Base-by-base conservation (phyloP, 331 rosid species). In the Quercus lobata region DNA sequence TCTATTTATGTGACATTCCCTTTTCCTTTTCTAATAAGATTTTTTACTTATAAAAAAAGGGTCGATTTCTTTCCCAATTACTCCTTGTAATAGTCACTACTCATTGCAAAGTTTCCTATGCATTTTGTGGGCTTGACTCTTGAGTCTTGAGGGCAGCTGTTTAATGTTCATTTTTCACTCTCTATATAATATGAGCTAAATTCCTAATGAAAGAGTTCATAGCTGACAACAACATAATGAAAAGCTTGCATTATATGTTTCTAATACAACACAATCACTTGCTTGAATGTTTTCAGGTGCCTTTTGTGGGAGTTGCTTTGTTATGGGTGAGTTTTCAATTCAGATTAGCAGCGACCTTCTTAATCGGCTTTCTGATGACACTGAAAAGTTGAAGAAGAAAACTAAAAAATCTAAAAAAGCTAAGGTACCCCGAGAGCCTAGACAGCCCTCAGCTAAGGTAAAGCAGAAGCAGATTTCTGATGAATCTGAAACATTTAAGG, bases 251-350 rank as follows among this genome's bases (percentile, higher is more conserved):
- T 3, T 68, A 32, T 56, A 17, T 41, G 41, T 73, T 74, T 76
- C 82, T 76, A 49, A 79, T 57, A 57, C 18, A 29, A 46, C 66
- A 5, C 73, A 68, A 34, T 56, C 79, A 41, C 69, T 69, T 83
- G 29, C 11, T 25, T 72, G 57, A 46, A 80, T 73, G 71, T 62
- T 79, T 78, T 75, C 78, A 80, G 93, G 87, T 70, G 25, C 63
- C 80, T 76, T 61, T 27, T 78, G 46, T 69, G 70, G 87, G 86
- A 83, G 83, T 69, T 78, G 60, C 54, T 57, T 57, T 69, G 80
- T 52, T 71, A 95, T 93, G 99, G 97, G 94, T 81, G 96, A 93
- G 34, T 95, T 93, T 84, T 87, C 92, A 12, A 90, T 95, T 86
- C 94, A 95, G 81, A 87, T 95, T 69, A 91, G 91, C 88, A 77